Conservation (phyloP, 2,329 filamentous ascomycete species). For the Cordyceps farinosa region DNA sequence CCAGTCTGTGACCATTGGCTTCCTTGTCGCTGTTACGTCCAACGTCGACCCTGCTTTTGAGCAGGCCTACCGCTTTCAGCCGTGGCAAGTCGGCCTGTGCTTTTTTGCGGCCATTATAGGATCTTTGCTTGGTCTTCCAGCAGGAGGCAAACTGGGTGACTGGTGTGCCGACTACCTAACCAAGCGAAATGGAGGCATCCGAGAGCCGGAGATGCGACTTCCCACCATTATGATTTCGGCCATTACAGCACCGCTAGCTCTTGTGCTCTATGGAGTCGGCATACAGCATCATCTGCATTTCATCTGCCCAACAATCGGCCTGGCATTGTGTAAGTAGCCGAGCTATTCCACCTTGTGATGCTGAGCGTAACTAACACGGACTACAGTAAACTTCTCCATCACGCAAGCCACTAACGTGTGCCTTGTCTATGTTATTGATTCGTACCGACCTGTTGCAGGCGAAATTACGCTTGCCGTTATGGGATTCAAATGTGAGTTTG, state of each 20-base stretch:
- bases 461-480: conserved; percentile 44
- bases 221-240: conserved; percentile 44
- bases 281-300: conserved; percentile 47
- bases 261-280: conserved; percentile 46
- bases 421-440: conserved; percentile 57
- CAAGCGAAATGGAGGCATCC: conserved; percentile 49
- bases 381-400: conserved; percentile 51
- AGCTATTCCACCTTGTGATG: background rate
- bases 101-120: conserved; percentile 49
- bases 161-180: conserved; percentile 47
- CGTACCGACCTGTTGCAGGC: conserved; percentile 8
- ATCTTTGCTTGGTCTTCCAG: conserved; percentile 45
- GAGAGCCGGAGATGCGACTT: conserved; percentile 59
- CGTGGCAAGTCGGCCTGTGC: conserved; percentile 48
- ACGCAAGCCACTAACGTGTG: conserved; percentile 53
- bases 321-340: conserved; percentile 45
- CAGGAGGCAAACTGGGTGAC: conserved; percentile 47
- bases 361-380: conserved; percentile 9
- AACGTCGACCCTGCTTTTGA: conserved; percentile 46
- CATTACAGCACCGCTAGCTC: conserved; percentile 32
- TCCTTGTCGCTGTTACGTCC: conserved; percentile 52
- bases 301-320: conserved; percentile 53
- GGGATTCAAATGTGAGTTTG: conserved; percentile 49
- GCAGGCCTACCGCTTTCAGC: conserved; percentile 39
- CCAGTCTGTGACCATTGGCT: conserved; percentile 53